Evolutionary conservation across 2,329 filamentous ascomycete genomes (phyloP), one percentile per base, ranked within the genome.

Genomic region (Colletotrichum sp.): DNA sequence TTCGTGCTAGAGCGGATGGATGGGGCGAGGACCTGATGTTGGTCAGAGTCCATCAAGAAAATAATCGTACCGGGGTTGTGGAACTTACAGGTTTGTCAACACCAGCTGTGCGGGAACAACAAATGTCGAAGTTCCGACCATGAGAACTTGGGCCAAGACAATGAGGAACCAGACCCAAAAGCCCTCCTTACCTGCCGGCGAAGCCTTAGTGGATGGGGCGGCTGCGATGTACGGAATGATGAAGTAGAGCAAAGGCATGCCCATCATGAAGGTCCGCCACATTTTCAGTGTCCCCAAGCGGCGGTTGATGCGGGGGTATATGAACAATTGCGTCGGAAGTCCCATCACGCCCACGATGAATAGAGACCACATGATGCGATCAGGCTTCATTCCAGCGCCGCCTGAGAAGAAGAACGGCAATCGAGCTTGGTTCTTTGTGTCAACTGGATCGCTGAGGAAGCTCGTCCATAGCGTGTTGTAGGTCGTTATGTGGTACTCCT

Each of bases 111-210:
- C 63, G 10, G 70, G 70, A n/a, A 73, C 70, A 12, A 73, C 70
- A 38, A 73, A 73, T 1, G 70, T 73, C 13, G 70, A 73, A 4
- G 70, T 73, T 3, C 26, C 64, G 14, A 73, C 70, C 70, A 73
- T 73, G 12, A 67, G 12, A 9, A 73, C 36, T 32, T 73, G 70
- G 4, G 38, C 55, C 6, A 69, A 6, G 7, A 73, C 55, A 9
- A 73, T 73, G n/a, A 73, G 34, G 9, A 73, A 69, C 70, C 70
- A 73, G 7, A 73, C 55, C 55, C 32, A 34, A 55, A 71, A 71
- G 1, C 68, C 72, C 4, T 69, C 55, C 5, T 74, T 74, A 0
- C 72, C 72, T 5, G 67, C 67, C 1, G 72, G 72, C 1, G 72
- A 61, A 13, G 59, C 32, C 4, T 52, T 38, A 18, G 72, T 61